Conservation (phyloP, 768 basidiomycete genomes). For the Chalciporus sphaerocephalus region DNA sequence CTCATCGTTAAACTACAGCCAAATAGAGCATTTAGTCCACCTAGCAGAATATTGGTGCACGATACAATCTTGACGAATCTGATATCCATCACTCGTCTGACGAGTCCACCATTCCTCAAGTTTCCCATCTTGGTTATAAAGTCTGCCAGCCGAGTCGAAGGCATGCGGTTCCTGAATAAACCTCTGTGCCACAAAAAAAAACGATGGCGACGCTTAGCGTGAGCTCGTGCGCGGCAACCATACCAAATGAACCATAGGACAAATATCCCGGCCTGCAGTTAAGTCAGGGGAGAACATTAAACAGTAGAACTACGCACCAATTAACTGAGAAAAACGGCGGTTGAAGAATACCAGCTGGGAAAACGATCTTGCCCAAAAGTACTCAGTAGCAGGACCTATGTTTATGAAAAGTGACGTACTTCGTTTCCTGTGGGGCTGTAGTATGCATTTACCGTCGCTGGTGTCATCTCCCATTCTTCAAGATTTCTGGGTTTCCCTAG, state of each 20-base stretch:
- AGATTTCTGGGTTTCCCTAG: conserved; percentile 68
- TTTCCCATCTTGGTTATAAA: conserved; percentile 89
- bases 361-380: conserved; percentile 63
- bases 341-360: conserved; percentile 93
- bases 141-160: conserved; percentile 83
- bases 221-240: conserved; percentile 89
- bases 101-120: conserved; percentile 94
- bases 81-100: conserved; percentile 76
- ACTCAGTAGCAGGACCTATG: neutral
- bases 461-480: conserved; percentile 84
- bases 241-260: conserved; percentile 88
- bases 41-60: conserved; percentile 85
- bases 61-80: conserved; percentile 80
- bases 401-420: conserved; percentile 35
- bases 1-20: conserved; percentile 4
- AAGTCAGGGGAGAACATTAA: conserved; percentile 7
- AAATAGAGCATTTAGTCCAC: conserved; percentile 24
- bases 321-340: conserved; percentile 84
- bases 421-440: conserved; percentile 86
- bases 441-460: conserved; percentile 84
- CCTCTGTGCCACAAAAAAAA: neutral
- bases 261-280: conserved; percentile 76
- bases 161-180: conserved; percentile 54
- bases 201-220: conserved; percentile 46
- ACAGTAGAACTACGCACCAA: conserved; percentile 46